Conservation (phyloP, 345 rosid species). For the Pugionium dolabratum region DNA sequence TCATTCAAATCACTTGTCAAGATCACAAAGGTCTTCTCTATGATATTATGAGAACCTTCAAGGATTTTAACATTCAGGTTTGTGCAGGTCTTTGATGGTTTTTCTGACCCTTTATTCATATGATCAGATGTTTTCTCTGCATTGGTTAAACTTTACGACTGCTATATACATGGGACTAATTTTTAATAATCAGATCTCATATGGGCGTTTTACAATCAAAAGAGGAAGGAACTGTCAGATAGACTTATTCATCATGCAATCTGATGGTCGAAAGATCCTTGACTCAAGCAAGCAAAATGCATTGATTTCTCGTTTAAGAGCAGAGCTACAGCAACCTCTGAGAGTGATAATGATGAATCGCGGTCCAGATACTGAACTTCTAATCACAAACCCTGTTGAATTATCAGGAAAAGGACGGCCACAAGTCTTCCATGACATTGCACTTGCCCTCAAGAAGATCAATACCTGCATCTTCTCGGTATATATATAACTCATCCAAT, state of each 20-base stretch:
- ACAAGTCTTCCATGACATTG: constrained; percentile 82
- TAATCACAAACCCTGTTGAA: constrained; percentile 92
- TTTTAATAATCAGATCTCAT: constrained; percentile 61
- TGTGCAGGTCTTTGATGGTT: constrained; percentile 19
- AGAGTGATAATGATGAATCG: constrained; percentile 74
- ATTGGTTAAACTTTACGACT: constrained; percentile 7
- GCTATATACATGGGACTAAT: neutral
- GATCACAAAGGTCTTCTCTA: constrained; percentile 92
- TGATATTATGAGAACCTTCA: constrained; percentile 91
- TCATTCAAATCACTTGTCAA: constrained; percentile 79
- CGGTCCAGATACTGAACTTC: constrained; percentile 90
- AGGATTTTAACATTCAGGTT: constrained; percentile 95
- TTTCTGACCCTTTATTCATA: neutral
- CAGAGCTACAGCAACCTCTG: constrained; percentile 76
- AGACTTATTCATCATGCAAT: constrained; percentile 82
- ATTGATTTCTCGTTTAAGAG: constrained; percentile 58
- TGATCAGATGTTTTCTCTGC: neutral
- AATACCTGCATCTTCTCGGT: constrained; percentile 83
- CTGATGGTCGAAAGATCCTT: constrained; percentile 85
- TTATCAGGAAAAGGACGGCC: constrained; percentile 95
- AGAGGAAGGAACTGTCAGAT: constrained; percentile 68
- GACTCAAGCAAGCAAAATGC: constrained; percentile 79
- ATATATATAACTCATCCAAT: constrained; percentile 28
- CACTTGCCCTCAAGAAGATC: constrained; percentile 80
- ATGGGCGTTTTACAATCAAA: constrained; percentile 74